Percentiles rank a stretch among this genome's conserved stretches.
These are phyloP conservation scores for Salix koriyanagi DNA, from an alignment of 345 rosid genomes.

Conservation along the genomic window DNA sequence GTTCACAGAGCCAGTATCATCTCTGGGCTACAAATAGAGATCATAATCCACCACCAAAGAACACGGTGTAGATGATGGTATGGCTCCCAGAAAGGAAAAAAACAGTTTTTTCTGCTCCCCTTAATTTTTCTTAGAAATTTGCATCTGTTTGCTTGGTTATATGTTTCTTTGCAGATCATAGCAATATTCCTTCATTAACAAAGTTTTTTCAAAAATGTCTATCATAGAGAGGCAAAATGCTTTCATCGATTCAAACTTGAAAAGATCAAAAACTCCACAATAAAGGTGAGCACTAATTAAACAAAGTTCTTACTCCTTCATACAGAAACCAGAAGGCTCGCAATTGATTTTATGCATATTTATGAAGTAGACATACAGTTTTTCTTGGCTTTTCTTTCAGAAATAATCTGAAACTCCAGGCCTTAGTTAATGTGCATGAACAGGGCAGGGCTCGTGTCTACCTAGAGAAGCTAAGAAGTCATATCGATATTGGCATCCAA, in stretches of 20 bases:
- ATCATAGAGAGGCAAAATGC: constrained; percentile 11
- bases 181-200: constrained; percentile 34
- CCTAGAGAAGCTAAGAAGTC: neutral
- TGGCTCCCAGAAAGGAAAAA: constrained; percentile 15
- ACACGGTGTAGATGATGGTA: constrained; percentile 20
- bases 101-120: constrained; percentile 21
- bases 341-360: neutral
- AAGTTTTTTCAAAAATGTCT: neutral
- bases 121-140: constrained; percentile 6
- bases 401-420: neutral
- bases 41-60: constrained; percentile 18
- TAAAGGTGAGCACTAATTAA: neutral
- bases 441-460: neutral
- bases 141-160: constrained; percentile 22
- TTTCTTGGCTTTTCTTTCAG: neutral
- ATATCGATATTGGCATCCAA: neutral
- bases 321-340: constrained; percentile 1
- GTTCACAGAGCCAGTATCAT: constrained; percentile 22
- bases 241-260: constrained; percentile 15
- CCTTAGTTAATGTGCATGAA: neutral
- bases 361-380: neutral
- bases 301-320: neutral
- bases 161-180: constrained; percentile 15
- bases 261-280: neutral
- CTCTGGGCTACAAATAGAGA: constrained; percentile 34